phyloP scores from a whole-genome alignment of 345 rosid genomes.

The Angophora floribunda region DNA sequence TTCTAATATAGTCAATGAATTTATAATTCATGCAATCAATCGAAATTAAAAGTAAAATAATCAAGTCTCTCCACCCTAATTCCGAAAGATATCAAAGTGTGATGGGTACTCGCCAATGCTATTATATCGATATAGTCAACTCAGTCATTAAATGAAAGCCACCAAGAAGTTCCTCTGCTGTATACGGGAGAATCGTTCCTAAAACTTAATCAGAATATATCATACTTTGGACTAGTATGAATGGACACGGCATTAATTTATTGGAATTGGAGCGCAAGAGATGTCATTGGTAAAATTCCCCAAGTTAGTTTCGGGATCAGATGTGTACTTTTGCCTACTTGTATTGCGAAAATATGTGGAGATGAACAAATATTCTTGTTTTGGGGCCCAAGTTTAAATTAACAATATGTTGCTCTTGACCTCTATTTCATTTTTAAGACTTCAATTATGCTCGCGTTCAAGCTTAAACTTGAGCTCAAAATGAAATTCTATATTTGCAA shows the following conservation, averaged over 20 bases:
- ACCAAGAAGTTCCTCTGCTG: background rate
- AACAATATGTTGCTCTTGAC: no score
- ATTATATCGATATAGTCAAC: background rate
- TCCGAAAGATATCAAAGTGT: background rate
- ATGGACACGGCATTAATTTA: background rate
- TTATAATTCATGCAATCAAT: background rate
- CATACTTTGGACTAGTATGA: background rate
- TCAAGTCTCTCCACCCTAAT: background rate
- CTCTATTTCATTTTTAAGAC: no score
- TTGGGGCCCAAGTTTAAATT: background rate
- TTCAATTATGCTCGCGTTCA: no score
- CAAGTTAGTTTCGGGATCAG: background rate
- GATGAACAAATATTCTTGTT: background rate
- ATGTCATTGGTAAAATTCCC: background rate
- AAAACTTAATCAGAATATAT: background rate
- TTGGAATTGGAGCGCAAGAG: background rate
- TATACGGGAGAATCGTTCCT: background rate
- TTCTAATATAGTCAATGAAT: no score
- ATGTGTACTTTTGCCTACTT: background rate
- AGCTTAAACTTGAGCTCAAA: no score
- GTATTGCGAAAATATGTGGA: background rate
- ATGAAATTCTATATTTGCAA: no score
- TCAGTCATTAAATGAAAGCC: background rate
- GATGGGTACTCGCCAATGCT: accelerated
- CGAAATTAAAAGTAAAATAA: background rate